Evolutionary conservation across 208 protist genomes (phyloP).

Genomic region (Acanthamoeba triangularis): DNA sequence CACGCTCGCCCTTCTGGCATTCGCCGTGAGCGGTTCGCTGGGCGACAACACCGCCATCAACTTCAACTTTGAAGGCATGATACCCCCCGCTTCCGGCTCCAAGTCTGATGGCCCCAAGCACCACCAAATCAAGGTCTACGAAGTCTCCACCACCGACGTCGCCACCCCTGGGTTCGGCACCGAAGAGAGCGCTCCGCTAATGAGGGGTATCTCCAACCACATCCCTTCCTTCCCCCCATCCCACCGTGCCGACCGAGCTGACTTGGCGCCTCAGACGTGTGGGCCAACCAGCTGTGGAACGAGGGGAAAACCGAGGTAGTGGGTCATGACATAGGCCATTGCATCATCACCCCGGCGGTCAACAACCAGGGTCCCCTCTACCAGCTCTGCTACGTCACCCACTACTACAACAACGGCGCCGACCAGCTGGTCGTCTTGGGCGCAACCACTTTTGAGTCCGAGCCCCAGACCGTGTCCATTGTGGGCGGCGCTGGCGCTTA

Average conservation of each 20-base stretch:
- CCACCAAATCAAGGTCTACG: neutral
- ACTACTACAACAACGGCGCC: conserved; percentile 7
- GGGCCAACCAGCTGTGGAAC: conserved; percentile 47
- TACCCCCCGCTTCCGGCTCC: neutral
- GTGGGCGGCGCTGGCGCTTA: neutral
- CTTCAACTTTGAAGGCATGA: conserved; percentile 60
- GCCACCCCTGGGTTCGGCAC: neutral
- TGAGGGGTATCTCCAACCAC: no score
- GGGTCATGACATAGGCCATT: neutral
- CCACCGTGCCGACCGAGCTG: no score
- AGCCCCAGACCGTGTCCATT: neutral
- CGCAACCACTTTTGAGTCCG: conserved; percentile 10
- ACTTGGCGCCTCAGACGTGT: neutral
- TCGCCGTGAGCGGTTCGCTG: neutral
- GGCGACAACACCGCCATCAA: neutral
- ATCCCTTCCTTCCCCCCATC: no score
- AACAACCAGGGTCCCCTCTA: neutral
- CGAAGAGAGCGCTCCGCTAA: neutral
- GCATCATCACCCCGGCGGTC: conserved; percentile 1
- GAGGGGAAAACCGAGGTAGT: neutral
- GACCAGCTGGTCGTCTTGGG: neutral
- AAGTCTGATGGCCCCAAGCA: neutral
- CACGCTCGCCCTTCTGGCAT: neutral
- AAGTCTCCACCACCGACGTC: conserved; percentile 29
- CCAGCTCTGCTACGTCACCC: neutral